phyloP scores from a whole-genome alignment of 2,329 filamentous ascomycete genomes.

The Huntiella savannae region DNA sequence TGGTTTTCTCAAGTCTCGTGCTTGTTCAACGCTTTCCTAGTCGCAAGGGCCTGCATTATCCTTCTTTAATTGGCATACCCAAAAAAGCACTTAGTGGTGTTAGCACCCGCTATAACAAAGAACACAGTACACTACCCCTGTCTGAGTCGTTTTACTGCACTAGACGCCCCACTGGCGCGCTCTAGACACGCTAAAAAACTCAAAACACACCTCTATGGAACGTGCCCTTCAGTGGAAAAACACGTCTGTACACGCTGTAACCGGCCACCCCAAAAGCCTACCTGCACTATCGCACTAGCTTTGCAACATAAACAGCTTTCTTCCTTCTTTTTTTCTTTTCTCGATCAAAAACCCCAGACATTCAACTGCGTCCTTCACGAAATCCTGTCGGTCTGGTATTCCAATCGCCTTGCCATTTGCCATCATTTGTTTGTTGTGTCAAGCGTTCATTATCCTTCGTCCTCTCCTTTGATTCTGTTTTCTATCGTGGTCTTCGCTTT shows the following conservation, averaged over 20 bases:
- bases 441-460: conserved; percentile 11
- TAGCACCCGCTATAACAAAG: too few relatives aligned
- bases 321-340: conserved; percentile 8
- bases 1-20: too few relatives aligned
- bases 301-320: conserved; percentile 10
- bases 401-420: background rate
- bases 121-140: too few relatives aligned
- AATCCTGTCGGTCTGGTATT: conserved; percentile 8
- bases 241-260: conserved; percentile 9
- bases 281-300: conserved; percentile 12
- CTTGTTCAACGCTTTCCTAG: background rate
- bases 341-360: conserved; percentile 1
- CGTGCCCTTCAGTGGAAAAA: conserved; percentile 4
- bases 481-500: conserved; percentile 11
- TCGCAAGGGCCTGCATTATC: background rate
- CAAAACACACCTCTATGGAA: conserved; percentile 14
- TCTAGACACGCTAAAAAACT: conserved; percentile 11
- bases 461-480: conserved; percentile 10
- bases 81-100: too few relatives aligned
- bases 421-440: conserved; percentile 11
- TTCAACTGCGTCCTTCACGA: background rate
- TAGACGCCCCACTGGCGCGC: conserved; percentile 9
- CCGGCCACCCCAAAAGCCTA: conserved; percentile 4
- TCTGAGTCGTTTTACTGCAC: background rate
- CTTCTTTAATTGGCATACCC: too few relatives aligned